Evolutionary conservation across 306 rosid species (phyloP), one percentile per base, ranked within the genome.

Genomic region (Inga oerstediana): DNA sequence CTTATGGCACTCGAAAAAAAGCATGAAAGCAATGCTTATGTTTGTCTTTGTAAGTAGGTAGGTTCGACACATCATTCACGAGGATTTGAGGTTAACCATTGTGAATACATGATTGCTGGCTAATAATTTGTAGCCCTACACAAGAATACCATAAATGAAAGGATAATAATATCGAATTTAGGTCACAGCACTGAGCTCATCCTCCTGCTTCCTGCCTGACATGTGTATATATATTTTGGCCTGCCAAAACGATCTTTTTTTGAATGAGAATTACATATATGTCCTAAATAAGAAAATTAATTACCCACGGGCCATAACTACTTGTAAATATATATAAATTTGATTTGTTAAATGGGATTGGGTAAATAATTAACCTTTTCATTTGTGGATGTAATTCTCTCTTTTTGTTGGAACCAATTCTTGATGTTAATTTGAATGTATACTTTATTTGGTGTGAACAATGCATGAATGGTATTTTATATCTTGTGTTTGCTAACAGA

Each of bases 401-500:
- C 56, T 49, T 49, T 14, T 49, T 49, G 2, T 52, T 52, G 58
- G 8, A 17, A 51, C 58, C 58, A 51, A 16, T 52, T 56, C 67
- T n/a, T 24, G 67, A 61, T 22, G 16, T 61, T 39, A 39, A 39
- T 39, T 61, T 61, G 15, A 61, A 61, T 22, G 68, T 79, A 24
- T 82, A 72, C 32, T 59, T 34, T 48, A 67, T 66, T 82, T 77
- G 70, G 75, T 74, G 61, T 77, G 80, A 74, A 62, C 44, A 73
- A 62, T 69, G 73, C 80, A 44, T 64, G n/a, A 45, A 45, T 45
- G n/a, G 14, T 12, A 11, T 24, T 78, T 80, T 67, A 80, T 80
- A n/a, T 10, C 43, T 64, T 27, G 81, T 51, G 65, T 59, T 80
- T 86, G 46, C 45, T 81, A 81, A 80, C 88, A 91, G 96, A 85